These are phyloP conservation scores for Cladosporium colombiae DNA, from an alignment of 2,329 filamentous ascomycete species.

Conservation along the genomic window DNA sequence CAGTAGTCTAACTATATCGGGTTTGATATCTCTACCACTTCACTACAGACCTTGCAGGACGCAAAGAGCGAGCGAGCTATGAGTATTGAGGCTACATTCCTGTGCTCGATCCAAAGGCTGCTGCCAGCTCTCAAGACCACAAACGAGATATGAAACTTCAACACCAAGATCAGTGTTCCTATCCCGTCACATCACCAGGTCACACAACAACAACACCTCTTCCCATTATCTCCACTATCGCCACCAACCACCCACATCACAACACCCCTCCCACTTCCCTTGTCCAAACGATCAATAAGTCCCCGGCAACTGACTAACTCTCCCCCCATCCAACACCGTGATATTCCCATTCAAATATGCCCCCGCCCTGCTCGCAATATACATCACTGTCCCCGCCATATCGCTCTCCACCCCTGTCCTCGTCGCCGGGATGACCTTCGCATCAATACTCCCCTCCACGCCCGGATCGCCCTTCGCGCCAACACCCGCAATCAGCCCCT, in stretches of 20 bases:
- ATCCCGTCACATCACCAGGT: background rate
- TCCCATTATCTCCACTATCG: no score
- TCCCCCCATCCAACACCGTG: conserved; percentile 63
- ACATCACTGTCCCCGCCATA: conserved; percentile 66
- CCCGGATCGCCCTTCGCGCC: conserved; percentile 36
- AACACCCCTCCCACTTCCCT: background rate
- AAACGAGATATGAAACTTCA: background rate
- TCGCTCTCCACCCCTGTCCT: conserved; percentile 61
- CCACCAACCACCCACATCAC: background rate
- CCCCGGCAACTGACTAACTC: conserved; percentile 22
- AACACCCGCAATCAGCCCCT: conserved; percentile 43
- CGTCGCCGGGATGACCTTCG: conserved; percentile 55
- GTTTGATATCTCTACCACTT: no score
- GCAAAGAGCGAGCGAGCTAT: background rate
- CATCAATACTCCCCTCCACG: conserved; percentile 44
- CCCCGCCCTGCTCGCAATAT: conserved; percentile 64
- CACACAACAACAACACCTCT: background rate
- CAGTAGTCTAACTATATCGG: background rate
- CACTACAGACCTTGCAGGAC: background rate
- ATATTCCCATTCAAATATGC: conserved; percentile 67
- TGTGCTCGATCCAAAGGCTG: background rate
- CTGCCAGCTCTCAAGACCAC: background rate
- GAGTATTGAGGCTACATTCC: background rate
- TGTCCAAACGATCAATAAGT: conserved; percentile 21
- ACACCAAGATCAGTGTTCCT: background rate